These are phyloP conservation scores for Wickerhamomyces chaumierensis DNA, from an alignment of 805 yeast species.

Conservation along the genomic window DNA sequence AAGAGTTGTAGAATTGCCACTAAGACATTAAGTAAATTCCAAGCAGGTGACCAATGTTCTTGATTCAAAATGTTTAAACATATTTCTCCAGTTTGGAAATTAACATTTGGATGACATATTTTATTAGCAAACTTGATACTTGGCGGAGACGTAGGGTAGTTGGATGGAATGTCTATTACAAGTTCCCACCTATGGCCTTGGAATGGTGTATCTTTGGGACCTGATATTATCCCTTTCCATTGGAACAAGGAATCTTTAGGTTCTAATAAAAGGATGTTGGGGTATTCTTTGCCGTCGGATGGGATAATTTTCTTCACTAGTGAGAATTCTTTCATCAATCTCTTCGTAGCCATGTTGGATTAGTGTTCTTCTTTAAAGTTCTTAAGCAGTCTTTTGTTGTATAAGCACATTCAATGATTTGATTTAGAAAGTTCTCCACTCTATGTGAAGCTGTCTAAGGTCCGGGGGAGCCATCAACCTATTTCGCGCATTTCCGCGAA, in stretches of 20 bases:
- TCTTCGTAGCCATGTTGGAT: conserved; percentile 19
- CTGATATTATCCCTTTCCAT: conserved; percentile 43
- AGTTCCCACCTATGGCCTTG: conserved; percentile 42
- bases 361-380: no score
- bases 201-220: conserved; percentile 43
- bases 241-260: conserved; percentile 38
- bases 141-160: conserved; percentile 56
- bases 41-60: conserved; percentile 61
- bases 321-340: conserved; percentile 27
- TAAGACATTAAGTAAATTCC: conserved; percentile 46
- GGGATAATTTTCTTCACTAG: conserved; percentile 20
- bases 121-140: conserved; percentile 29
- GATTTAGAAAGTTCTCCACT: no score
- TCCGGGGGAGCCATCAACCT: background rate
- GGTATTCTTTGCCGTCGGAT: conserved; percentile 6
- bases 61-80: conserved; percentile 53
- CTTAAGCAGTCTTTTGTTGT: no score
- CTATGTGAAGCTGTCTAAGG: no score
- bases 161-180: conserved; percentile 29
- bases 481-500: conserved; percentile 1
- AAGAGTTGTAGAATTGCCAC: conserved; percentile 47
- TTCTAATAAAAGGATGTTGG: conserved; percentile 27
- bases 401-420: no score
- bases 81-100: conserved; percentile 49
- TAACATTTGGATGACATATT: conserved; percentile 39